phyloP scores from a whole-genome alignment of 2,329 filamentous ascomycete genomes.

The Diaporthe citriasiana region DNA sequence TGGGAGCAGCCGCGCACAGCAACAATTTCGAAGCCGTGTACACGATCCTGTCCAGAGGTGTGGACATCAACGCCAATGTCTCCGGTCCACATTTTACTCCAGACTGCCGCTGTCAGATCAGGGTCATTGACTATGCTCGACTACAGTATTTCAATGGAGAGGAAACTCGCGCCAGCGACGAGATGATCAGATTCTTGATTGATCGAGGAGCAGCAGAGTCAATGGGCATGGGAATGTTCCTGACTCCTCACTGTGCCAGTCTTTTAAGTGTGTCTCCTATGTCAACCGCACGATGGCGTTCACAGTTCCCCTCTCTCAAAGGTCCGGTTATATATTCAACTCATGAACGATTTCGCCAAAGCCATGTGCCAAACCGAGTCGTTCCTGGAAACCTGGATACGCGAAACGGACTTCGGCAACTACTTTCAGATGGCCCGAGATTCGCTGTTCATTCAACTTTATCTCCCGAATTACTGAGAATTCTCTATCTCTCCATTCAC shows the following conservation, averaged over 20 bases:
- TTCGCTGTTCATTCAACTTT: too few species aligned
- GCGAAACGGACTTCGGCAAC: neutral
- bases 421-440: neutral
- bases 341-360: neutral
- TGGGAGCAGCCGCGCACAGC: neutral
- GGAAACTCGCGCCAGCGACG: neutral
- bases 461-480: too few species aligned
- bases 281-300: too few species aligned
- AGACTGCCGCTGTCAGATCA: neutral
- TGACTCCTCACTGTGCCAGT: too few species aligned
- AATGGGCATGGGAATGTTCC: too few species aligned
- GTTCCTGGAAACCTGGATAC: neutral
- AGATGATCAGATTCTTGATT: neutral
- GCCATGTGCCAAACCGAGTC: neutral
- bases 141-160: neutral
- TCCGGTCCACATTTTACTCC: neutral
- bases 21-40: neutral
- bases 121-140: neutral
- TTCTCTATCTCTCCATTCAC: neutral
- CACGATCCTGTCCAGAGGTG: accelerated
- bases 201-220: neutral
- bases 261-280: too few species aligned
- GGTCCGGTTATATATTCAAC: neutral
- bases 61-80: neutral
- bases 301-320: neutral